These are phyloP conservation scores for Cytospora paraplurivora DNA, from an alignment of 2,329 filamentous ascomycete genomes.

Conservation along the genomic window DNA sequence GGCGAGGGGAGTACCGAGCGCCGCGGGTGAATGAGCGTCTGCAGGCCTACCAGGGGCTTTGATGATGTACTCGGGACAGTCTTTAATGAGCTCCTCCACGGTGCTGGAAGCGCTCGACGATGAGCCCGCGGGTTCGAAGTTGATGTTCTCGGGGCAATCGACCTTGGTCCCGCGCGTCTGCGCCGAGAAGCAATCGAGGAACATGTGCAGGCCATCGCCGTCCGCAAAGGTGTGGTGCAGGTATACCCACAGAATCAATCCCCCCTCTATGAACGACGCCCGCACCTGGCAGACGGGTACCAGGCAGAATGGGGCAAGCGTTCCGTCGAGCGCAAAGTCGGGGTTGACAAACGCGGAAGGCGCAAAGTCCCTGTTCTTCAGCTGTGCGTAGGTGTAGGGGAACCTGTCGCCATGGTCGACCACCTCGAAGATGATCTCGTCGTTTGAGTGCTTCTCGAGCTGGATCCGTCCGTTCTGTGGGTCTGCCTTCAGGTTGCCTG, in stretches of 20 bases:
- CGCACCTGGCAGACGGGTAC: constrained; percentile 44
- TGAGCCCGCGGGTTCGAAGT: neutral
- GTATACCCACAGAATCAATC: constrained; percentile 44
- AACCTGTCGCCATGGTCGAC: constrained; percentile 31
- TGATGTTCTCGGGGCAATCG: constrained; percentile 28
- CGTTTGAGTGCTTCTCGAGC: constrained; percentile 30
- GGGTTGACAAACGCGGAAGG: constrained; percentile 37
- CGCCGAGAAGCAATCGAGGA: constrained; percentile 43
- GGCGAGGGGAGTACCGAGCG: constrained; percentile 37
- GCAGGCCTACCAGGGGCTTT: neutral
- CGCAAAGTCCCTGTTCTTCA: constrained; percentile 36
- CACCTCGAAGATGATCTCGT: constrained; percentile 32
- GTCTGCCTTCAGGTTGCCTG: constrained; percentile 28
- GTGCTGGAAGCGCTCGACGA: neutral
- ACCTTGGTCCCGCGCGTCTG: constrained; percentile 36
- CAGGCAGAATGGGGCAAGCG: constrained; percentile 27
- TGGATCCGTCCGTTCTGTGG: constrained; percentile 8
- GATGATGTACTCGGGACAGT: neutral
- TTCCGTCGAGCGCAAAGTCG: constrained; percentile 29
- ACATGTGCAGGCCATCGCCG: constrained; percentile 43
- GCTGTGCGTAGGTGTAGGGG: constrained; percentile 34
- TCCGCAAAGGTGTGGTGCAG: constrained; percentile 48
- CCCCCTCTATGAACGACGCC: constrained; percentile 43
- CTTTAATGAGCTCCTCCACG: neutral
- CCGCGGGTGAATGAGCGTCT: neutral